These are phyloP conservation scores for Vanderwaltozyma verrucispora DNA, from an alignment of 805 yeast species.

Conservation along the genomic window DNA sequence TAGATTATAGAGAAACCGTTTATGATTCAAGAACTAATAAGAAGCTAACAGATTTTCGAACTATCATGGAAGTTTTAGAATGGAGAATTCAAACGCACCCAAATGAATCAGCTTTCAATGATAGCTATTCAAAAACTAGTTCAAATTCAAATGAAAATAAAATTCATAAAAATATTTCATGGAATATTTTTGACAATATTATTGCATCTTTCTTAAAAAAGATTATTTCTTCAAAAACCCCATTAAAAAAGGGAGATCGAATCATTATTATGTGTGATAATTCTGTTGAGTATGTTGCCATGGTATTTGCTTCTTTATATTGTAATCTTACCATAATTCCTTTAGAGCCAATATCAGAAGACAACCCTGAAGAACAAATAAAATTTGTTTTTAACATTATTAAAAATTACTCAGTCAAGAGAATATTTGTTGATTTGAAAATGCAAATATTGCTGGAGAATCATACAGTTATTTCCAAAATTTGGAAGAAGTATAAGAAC, in stretches of 20 bases:
- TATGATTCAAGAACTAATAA: slow-evolving; percentile 69
- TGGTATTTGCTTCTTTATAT: slow-evolving; percentile 76
- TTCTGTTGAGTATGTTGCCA: slow-evolving; percentile 75
- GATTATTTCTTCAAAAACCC: slow-evolving; percentile 54
- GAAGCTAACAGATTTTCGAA: slow-evolving; percentile 61
- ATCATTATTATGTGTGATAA: slow-evolving; percentile 79
- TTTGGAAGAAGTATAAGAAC: slow-evolving; percentile 17
- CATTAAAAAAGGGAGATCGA: slow-evolving; percentile 54
- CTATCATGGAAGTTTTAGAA: slow-evolving; percentile 64
- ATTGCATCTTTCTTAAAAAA: slow-evolving; percentile 67
- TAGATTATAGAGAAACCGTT: slow-evolving; percentile 66
- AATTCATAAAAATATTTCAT: slow-evolving; percentile 46
- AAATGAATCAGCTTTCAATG: slow-evolving; percentile 67
- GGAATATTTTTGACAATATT: slow-evolving; percentile 74
- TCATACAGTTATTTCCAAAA: slow-evolving; percentile 14
- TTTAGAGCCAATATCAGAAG: slow-evolving; percentile 61
- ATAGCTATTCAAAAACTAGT: slow-evolving; percentile 27
- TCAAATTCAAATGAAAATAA: slow-evolving; percentile 25
- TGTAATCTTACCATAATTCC: slow-evolving; percentile 59
- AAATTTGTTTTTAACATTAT: slow-evolving; percentile 53
- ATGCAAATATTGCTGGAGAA: slow-evolving; percentile 15
- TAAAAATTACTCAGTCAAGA: slow-evolving; percentile 59
- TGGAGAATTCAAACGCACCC: slow-evolving; percentile 67
- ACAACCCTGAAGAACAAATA: slow-evolving; percentile 62
- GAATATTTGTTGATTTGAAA: slow-evolving; percentile 59